Percentiles rank a stretch among this genome's conserved stretches.
Conservation (phyloP, 2,329 filamentous ascomycete genomes). For the Xylariaceae sp. region DNA sequence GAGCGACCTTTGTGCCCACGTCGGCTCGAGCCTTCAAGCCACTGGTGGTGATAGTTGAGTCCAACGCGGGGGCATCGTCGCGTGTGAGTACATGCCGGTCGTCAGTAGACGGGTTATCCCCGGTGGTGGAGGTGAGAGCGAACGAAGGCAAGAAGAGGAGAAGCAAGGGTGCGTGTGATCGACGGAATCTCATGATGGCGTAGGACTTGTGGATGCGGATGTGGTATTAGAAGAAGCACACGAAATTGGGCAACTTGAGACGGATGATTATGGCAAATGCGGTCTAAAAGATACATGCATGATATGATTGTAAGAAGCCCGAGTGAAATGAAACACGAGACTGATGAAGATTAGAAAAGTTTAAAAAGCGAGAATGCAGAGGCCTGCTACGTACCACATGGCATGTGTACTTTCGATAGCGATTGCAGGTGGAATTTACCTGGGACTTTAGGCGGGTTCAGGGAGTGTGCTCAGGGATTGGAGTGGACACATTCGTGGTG, state of each 20-base stretch:
- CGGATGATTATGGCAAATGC: background rate
- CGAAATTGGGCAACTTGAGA: background rate
- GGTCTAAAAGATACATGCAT: background rate
- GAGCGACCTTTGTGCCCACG: conserved; percentile 64
- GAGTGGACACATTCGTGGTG: too few relatives aligned
- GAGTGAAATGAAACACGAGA: background rate
- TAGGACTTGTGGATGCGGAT: background rate
- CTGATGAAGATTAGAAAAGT: background rate
- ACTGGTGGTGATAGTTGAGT: conserved; percentile 31
- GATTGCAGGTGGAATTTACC: too few relatives aligned
- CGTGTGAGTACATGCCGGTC: conserved; percentile 5
- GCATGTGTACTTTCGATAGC: background rate
- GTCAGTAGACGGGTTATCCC: conserved; percentile 19
- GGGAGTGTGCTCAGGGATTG: too few relatives aligned
- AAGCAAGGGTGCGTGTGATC: conserved; percentile 25
- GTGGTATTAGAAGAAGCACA: background rate
- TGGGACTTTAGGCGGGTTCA: too few relatives aligned
- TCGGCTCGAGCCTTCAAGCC: conserved; percentile 35
- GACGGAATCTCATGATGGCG: conserved; percentile 27
- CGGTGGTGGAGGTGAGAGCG: conserved; percentile 22
- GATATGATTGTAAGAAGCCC: background rate
- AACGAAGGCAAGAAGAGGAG: conserved; percentile 29
- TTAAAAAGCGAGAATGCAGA: background rate
- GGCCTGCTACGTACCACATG: background rate
- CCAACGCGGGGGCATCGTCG: conserved; percentile 19